phyloP scores from a whole-genome alignment of 371 early-diverging fungal species.

The Coemansia sp. region DNA sequence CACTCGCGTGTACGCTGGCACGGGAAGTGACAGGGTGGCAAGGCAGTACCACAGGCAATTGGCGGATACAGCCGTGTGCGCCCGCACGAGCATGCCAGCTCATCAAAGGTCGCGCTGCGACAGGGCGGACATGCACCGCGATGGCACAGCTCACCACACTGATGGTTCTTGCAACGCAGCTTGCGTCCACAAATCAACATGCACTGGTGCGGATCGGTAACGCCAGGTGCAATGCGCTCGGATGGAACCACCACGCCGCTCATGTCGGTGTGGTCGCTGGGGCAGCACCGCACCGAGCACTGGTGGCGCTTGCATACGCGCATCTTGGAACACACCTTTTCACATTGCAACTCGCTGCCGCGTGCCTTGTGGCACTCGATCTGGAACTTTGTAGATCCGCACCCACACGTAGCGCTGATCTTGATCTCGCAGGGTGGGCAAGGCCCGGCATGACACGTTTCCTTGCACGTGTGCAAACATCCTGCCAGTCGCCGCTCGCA shows the following conservation, averaged over 20 bases:
- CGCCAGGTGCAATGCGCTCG: constrained; percentile 29
- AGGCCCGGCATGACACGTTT: constrained; percentile 69
- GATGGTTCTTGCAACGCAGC: constrained; percentile 66
- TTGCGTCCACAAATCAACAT: constrained; percentile 62
- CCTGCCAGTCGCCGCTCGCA: constrained; percentile 62
- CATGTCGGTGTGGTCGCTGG: constrained; percentile 25
- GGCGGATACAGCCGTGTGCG: constrained; percentile 72
- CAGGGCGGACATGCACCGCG: constrained; percentile 72
- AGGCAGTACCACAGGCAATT: constrained; percentile 67
- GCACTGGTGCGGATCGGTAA: constrained; percentile 61
- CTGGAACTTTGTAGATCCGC: constrained; percentile 58
- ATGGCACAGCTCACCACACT: constrained; percentile 69
- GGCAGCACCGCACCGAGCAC: constrained; percentile 33
- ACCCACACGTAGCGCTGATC: constrained; percentile 62
- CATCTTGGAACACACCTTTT: constrained; percentile 60
- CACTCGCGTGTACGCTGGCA: constrained; percentile 67
- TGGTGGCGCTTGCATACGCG: constrained; percentile 68
- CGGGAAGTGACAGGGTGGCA: constrained; percentile 66
- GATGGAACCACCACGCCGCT: constrained; percentile 22
- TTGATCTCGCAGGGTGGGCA: constrained; percentile 66
- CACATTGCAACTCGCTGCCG: constrained; percentile 58
- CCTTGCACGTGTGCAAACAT: constrained; percentile 75
- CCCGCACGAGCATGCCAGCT: constrained; percentile 72
- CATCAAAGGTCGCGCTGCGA: constrained; percentile 65
- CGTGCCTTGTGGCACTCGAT: constrained; percentile 53